phyloP scores from a whole-genome alignment of 352 stramenopile genomes.

The Pythium vanterpoolii region DNA sequence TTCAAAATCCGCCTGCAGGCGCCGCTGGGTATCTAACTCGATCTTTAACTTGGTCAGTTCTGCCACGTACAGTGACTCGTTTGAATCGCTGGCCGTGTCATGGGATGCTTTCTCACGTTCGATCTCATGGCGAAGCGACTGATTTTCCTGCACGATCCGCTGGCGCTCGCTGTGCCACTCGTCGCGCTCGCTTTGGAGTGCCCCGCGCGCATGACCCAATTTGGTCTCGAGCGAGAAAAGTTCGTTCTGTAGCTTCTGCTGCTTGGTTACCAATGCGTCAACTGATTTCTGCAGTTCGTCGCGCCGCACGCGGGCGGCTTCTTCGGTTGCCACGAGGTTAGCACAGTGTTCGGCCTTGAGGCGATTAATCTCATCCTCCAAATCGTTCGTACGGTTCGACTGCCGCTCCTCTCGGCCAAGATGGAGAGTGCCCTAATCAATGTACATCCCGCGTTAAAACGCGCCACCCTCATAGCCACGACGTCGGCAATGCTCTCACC shows the following conservation, averaged over 20 bases:
- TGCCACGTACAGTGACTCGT: neutral
- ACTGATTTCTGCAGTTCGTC: constrained; percentile 28
- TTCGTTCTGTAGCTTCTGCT: constrained; percentile 57
- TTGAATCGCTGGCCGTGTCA: neutral
- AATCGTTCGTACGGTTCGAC: constrained; percentile 41
- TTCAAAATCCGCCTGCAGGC: neutral
- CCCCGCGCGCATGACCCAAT: constrained; percentile 30
- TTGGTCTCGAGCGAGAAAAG: constrained; percentile 43
- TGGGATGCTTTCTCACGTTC: neutral
- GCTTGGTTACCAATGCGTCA: constrained; percentile 30
- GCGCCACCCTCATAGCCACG: too few species aligned
- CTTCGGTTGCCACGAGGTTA: constrained; percentile 36
- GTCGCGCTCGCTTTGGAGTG: constrained; percentile 33
- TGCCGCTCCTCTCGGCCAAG: constrained; percentile 33
- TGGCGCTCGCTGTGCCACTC: constrained; percentile 33
- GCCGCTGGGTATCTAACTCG: constrained; percentile 6
- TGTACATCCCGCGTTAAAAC: too few species aligned
- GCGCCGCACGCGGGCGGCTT: constrained; percentile 27
- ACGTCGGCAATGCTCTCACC: too few species aligned
- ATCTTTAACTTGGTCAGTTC: neutral
- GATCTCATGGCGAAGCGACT: constrained; percentile 16
- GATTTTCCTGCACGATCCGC: constrained; percentile 14
- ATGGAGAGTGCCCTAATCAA: constrained; percentile 34
- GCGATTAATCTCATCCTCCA: constrained; percentile 60
- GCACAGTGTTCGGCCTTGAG: constrained; percentile 44